Conservation (phyloP, 768 basidiomycete species). For the Naganishia randhawae region DNA sequence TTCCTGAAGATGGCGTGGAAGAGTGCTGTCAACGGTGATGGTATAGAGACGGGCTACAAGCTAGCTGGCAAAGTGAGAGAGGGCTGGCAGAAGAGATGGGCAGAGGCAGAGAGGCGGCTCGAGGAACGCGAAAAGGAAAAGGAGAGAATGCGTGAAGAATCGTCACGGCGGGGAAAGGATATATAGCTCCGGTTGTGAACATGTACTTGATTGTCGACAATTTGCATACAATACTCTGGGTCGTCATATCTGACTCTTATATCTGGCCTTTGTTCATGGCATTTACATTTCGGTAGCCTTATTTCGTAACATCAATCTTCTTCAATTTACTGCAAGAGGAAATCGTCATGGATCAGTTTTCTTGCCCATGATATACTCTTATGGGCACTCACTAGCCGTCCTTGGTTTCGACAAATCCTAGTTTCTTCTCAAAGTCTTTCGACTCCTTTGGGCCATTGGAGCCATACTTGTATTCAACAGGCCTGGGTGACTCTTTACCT, state of each 20-base stretch:
- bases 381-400: constrained; percentile 18
- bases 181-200: background rate
- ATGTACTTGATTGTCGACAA: background rate
- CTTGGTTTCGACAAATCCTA: constrained; percentile 22
- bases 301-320: constrained; percentile 21
- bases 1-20: constrained; percentile 16
- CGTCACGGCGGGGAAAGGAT: background rate
- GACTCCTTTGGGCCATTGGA: constrained; percentile 29
- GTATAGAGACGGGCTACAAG: constrained; percentile 2
- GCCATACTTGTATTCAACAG: constrained; percentile 31
- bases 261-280: background rate
- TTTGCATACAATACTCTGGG: background rate
- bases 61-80: constrained; percentile 11
- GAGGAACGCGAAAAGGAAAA: constrained; percentile 17
- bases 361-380: no score
- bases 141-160: constrained; percentile 14
- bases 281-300: background rate
- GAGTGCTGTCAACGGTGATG: constrained; percentile 4
- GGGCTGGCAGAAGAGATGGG: constrained; percentile 20
- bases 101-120: constrained; percentile 11
- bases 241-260: background rate
- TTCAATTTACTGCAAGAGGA: constrained; percentile 7
- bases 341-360: background rate
- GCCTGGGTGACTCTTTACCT: constrained; percentile 26
- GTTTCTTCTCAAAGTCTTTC: constrained; percentile 30